Evolutionary conservation across 352 stramenopile species (phyloP).

Genomic region (Globisporangium middletonii): DNA sequence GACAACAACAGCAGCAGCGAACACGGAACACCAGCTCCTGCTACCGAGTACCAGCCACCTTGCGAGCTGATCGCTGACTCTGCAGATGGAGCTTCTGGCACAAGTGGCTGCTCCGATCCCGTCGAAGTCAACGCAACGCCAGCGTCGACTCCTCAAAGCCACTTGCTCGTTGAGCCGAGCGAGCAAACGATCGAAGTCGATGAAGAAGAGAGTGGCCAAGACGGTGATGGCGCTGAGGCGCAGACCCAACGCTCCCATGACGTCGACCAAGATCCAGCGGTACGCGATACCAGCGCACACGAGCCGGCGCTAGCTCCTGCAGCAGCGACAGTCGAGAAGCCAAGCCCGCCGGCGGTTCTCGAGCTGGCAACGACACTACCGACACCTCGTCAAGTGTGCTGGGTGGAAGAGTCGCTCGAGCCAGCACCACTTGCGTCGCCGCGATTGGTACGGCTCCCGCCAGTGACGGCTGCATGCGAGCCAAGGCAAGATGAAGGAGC

Average conservation of each 20-base stretch:
- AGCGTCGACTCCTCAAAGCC: not conserved
- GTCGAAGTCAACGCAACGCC: not conserved
- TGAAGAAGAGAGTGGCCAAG: no score
- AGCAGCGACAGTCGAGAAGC: not conserved
- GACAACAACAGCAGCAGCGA: not conserved
- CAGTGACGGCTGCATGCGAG: not conserved
- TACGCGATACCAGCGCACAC: not conserved
- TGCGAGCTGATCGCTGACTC: no score
- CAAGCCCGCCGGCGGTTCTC: not conserved
- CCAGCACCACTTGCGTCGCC: not conserved
- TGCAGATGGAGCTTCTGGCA: not conserved
- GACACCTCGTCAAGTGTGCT: conserved; percentile 11
- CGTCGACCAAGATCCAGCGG: not conserved
- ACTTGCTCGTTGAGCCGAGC: not conserved
- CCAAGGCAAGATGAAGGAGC: not conserved
- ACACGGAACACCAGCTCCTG: not conserved
- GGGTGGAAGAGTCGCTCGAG: conserved; percentile 2
- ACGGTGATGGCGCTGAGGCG: not conserved
- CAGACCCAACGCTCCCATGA: not conserved
- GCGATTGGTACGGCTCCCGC: not conserved
- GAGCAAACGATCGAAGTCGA: not conserved
- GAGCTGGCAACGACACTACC: not conserved
- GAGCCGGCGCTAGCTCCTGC: not conserved
- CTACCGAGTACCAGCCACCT: not conserved
- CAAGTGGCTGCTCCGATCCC: not conserved